Evolutionary conservation across 1,284 basidiomycete genomes (phyloP).

Genomic region (Puccinia triticina): DNA sequence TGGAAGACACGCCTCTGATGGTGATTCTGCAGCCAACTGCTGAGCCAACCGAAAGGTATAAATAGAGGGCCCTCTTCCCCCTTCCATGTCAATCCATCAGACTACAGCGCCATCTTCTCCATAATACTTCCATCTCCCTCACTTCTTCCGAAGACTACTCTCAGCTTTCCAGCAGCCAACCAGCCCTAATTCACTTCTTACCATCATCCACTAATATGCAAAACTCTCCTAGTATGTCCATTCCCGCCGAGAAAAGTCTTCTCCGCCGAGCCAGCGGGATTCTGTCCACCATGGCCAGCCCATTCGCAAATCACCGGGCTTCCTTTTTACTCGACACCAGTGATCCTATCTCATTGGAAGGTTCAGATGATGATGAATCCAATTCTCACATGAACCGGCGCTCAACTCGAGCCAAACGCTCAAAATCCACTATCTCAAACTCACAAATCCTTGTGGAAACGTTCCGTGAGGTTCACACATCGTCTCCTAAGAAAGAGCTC

Average conservation of each 20-base stretch:
- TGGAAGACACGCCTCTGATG: not conserved
- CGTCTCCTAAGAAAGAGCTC: constrained; percentile 3
- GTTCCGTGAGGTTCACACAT: constrained; percentile 6
- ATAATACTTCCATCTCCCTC: not conserved
- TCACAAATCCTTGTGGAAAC: constrained; percentile 22
- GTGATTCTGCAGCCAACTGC: not conserved
- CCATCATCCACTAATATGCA: not conserved
- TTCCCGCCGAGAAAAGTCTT: constrained; percentile 9
- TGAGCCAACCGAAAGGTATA: constrained; percentile 1
- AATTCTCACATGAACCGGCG: not conserved
- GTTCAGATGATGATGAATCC: not conserved
- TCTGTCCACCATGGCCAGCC: constrained; percentile 15
- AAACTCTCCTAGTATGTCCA: constrained; percentile 13
- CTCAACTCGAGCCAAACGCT: constrained; percentile 1
- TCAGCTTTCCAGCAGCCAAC: not conserved
- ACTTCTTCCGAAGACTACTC: not conserved
- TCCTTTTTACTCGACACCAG: constrained; percentile 24
- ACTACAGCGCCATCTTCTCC: not conserved
- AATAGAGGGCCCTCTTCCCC: not conserved
- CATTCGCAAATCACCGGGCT: constrained; percentile 29
- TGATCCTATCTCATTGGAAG: not conserved
- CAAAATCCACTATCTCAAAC: not conserved
- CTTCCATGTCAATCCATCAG: not conserved
- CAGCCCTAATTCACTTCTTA: not conserved
- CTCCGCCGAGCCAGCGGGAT: constrained; percentile 27